Evolutionary conservation across 2,329 filamentous ascomycete genomes (phyloP).

Genomic region (Nothophoma quercina): DNA sequence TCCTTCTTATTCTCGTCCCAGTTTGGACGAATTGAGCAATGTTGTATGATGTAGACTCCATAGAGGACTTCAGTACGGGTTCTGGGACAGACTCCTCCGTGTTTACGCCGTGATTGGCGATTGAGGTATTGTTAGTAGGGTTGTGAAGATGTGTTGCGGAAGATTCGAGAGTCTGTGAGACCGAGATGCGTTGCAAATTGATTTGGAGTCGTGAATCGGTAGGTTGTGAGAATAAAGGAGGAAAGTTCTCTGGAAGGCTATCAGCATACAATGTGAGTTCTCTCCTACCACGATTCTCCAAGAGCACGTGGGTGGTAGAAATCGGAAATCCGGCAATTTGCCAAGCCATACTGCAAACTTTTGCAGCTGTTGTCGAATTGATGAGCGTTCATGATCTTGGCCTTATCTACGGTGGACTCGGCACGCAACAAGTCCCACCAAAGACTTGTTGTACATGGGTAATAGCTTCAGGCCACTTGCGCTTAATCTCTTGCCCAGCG

Average conservation of each 20-base stretch:
- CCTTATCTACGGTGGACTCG: not conserved
- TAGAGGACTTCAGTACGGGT: slow-evolving; percentile 39
- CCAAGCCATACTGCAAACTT: slow-evolving; percentile 6
- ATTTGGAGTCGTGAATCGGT: not conserved
- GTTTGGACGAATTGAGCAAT: slow-evolving; percentile 33
- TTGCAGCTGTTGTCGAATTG: not conserved
- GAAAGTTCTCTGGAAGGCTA: not conserved
- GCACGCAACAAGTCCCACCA: not conserved
- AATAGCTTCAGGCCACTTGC: too few relatives aligned
- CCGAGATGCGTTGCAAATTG: not conserved
- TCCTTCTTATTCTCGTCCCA: slow-evolving; percentile 31
- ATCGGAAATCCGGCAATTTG: slow-evolving; percentile 9
- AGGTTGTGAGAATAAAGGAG: not conserved
- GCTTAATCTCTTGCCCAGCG: too few relatives aligned
- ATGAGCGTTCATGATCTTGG: slow-evolving; percentile 5
- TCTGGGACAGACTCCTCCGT: slow-evolving; percentile 40
- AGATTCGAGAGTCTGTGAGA: not conserved
- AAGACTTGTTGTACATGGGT: too few relatives aligned
- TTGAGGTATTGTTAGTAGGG: slow-evolving; percentile 2
- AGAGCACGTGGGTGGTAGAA: not conserved
- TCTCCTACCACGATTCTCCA: not conserved
- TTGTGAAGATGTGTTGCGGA: not conserved
- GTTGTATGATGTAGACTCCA: slow-evolving; percentile 28
- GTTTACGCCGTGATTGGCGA: slow-evolving; percentile 37
- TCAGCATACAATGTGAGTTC: not conserved